A percentile compares a stretch with the other conserved stretches of the same genome.
Conservation (phyloP, 2,329 filamentous ascomycete species). For the Cordyceps sp. region DNA sequence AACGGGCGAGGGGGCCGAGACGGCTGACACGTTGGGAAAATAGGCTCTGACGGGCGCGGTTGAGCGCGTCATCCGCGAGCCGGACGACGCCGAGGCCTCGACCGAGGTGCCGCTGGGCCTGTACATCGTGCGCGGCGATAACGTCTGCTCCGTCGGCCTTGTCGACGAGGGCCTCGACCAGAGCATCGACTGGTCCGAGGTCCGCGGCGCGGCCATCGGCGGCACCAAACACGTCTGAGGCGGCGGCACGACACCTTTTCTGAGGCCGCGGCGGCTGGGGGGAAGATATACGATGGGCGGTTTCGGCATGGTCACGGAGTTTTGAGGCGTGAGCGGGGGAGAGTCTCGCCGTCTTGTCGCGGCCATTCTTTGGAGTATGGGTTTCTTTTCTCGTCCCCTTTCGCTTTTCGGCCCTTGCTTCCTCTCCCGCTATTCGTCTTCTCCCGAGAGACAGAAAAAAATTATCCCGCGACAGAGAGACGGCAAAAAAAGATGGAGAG, state of each 20-base stretch:
- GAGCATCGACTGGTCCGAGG: conserved; percentile 85
- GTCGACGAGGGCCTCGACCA: conserved; percentile 80
- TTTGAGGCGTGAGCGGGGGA: not conserved
- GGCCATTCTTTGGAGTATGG: conserved; percentile 7
- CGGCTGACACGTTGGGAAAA: no score
- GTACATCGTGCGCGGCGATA: conserved; percentile 87
- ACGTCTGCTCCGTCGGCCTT: conserved; percentile 77
- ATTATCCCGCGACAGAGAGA: no score
- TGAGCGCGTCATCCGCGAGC: conserved; percentile 78
- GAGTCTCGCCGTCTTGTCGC: conserved; percentile 4
- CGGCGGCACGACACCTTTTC: conserved; percentile 7
- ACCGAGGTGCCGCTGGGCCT: conserved; percentile 70
- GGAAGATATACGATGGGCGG: not conserved
- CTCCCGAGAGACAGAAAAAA: no score
- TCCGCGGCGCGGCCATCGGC: conserved; percentile 70
- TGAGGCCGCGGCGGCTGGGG: not conserved
- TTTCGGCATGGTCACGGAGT: conserved; percentile 5
- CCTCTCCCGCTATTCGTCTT: not conserved
- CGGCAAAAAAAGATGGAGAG: no score
- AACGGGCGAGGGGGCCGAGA: no score
- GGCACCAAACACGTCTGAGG: conserved; percentile 60
- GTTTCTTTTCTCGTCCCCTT: not conserved
- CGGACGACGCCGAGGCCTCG: conserved; percentile 68
- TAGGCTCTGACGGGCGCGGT: conserved; percentile 66
- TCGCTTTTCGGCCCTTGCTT: not conserved